Conservation (phyloP, 2,329 filamentous ascomycete species). For the Verticillium alfalfae region DNA sequence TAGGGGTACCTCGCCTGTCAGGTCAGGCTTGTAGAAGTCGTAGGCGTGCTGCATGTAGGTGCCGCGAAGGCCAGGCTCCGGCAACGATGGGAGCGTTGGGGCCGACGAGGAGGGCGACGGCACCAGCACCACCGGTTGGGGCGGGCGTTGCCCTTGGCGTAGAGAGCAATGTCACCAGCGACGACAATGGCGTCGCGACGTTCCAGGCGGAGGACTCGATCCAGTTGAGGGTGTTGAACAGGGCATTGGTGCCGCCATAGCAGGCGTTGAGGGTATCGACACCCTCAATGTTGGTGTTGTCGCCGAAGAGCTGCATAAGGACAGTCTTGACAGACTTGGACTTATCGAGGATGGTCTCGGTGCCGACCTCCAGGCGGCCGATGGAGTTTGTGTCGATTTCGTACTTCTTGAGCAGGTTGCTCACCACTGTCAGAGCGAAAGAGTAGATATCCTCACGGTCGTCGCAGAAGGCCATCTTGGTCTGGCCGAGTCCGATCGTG, state of each 20-base stretch:
- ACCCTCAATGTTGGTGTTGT: conserved; percentile 80
- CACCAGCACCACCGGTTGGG: conserved; percentile 79
- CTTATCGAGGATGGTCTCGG: conserved; percentile 82
- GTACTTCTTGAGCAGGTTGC: conserved; percentile 77
- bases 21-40: conserved; percentile 87
- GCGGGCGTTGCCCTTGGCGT: conserved; percentile 76
- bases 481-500: conserved; percentile 86
- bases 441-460: conserved; percentile 91
- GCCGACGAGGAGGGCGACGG: conserved; percentile 73
- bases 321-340: conserved; percentile 88
- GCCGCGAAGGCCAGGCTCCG: conserved; percentile 74
- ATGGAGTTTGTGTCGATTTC: conserved; percentile 73
- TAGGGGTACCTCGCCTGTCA: conserved; percentile 82
- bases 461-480: conserved; percentile 89
- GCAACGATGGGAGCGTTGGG: conserved; percentile 71
- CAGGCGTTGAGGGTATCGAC: conserved; percentile 80
- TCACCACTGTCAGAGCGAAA: conserved; percentile 70
- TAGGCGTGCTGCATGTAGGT: conserved; percentile 80
- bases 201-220: conserved; percentile 84
- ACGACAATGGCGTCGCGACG: conserved; percentile 73
- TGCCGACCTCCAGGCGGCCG: conserved; percentile 78
- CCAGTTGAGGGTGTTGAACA: conserved; percentile 83
- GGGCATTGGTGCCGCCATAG: conserved; percentile 79
- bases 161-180: conserved; percentile 77
- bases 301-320: conserved; percentile 79